A percentile compares a stretch with the other conserved stretches of the same genome.
phyloP scores from a whole-genome alignment of 2,329 filamentous ascomycete species.

The Fusarium verticillioides region DNA sequence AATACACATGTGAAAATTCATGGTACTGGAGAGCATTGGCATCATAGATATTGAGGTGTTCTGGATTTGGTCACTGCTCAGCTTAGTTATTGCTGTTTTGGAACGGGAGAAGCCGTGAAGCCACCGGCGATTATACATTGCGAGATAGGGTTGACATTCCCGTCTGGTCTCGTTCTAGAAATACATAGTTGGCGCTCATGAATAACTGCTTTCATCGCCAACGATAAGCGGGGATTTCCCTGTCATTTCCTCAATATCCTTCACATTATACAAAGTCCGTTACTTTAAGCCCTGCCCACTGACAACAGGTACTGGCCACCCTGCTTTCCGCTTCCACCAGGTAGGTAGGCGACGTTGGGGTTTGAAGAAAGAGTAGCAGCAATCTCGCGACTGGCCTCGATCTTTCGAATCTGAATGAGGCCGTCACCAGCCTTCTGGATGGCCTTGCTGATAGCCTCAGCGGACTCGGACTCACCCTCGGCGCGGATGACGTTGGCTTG shows the following conservation, averaged over 20 bases:
- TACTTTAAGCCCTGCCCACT: slow-evolving; percentile 55
- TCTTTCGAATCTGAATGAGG: slow-evolving; percentile 93
- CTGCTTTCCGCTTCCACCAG: slow-evolving; percentile 78
- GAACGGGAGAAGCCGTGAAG: not conserved
- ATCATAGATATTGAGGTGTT: not conserved
- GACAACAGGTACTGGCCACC: slow-evolving; percentile 66
- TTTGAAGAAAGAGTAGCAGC: slow-evolving; percentile 88
- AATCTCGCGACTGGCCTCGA: slow-evolving; percentile 96
- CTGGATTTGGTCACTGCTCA: not conserved
- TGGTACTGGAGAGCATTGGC: not conserved
- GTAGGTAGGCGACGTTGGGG: slow-evolving; percentile 95
- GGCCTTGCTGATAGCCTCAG: slow-evolving; percentile 93
- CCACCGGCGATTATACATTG: slow-evolving; percentile 32
- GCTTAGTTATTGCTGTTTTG: not conserved
- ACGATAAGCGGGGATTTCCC: slow-evolving; percentile 51
- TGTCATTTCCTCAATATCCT: slow-evolving; percentile 34
- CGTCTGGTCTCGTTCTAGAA: slow-evolving; percentile 47
- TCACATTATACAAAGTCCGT: slow-evolving; percentile 26
- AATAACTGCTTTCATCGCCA: slow-evolving; percentile 42
- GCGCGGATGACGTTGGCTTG: slow-evolving; percentile 98
- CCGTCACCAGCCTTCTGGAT: slow-evolving; percentile 94
- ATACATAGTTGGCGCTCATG: slow-evolving; percentile 49
- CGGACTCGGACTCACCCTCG: slow-evolving; percentile 96
- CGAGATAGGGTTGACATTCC: slow-evolving; percentile 42
- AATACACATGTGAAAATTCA: not conserved